These are phyloP conservation scores for Penicillium sp. DNA, from an alignment of 2,329 filamentous ascomycete genomes.

Conservation along the genomic window DNA sequence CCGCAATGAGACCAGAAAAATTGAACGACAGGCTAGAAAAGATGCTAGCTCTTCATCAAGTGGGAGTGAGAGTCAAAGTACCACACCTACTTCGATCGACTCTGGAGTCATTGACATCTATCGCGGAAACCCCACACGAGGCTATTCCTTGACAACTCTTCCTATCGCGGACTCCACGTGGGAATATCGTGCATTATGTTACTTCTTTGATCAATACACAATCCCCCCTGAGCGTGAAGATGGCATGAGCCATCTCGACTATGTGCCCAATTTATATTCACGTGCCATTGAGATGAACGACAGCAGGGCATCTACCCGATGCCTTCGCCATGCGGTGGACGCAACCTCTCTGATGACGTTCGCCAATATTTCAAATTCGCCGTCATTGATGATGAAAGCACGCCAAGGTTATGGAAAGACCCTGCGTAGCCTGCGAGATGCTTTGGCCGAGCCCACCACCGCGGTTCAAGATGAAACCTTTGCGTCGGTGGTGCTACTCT, in stretches of 20 bases:
- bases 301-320: conserved; percentile 24
- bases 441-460: conserved; percentile 33
- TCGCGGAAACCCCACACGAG: neutral
- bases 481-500: conserved; percentile 41
- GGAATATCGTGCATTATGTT: conserved; percentile 44
- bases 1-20: conserved; percentile 38
- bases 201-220: conserved; percentile 48
- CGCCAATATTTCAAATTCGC: conserved; percentile 33
- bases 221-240: conserved; percentile 28
- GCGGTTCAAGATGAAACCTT: conserved; percentile 43
- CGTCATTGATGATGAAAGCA: conserved; percentile 32
- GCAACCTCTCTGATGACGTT: conserved; percentile 41
- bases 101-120: neutral
- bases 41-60: conserved; percentile 5
- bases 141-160: conserved; percentile 19
- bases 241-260: conserved; percentile 39
- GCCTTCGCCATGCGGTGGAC: conserved; percentile 40
- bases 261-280: conserved; percentile 41
- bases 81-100: conserved; percentile 1
- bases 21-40: conserved; percentile 33
- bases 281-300: conserved; percentile 26
- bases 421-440: conserved; percentile 33
- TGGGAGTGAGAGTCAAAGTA: conserved; percentile 2
- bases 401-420: conserved; percentile 38
- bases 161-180: conserved; percentile 35